Evolutionary conservation across 2,329 filamentous ascomycete genomes (phyloP).

Genomic region (Colletotrichum karsti): DNA sequence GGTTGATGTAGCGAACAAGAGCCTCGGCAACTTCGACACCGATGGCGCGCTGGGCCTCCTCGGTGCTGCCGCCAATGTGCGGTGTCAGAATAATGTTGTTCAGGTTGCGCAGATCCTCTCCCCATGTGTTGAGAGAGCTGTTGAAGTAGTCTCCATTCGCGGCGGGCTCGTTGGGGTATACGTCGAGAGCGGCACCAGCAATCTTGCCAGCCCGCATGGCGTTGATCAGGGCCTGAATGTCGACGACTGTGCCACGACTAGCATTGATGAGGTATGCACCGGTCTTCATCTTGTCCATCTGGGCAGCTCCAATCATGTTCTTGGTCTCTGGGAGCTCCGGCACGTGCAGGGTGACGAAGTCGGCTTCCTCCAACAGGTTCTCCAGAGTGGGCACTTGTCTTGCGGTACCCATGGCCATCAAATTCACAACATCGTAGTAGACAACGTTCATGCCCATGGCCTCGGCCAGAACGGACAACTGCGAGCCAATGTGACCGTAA

Average conservation of each 20-base stretch:
- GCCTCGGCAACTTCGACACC: constrained; percentile 91
- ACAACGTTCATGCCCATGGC: constrained; percentile 98
- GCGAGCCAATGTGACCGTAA: constrained; percentile 96
- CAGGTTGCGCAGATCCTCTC: constrained; percentile 81
- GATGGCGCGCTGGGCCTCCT: constrained; percentile 96
- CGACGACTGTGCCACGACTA: constrained; percentile 90
- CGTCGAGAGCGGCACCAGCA: constrained; percentile 94
- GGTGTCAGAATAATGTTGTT: constrained; percentile 96
- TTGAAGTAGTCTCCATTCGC: constrained; percentile 97
- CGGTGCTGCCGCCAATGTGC: constrained; percentile 96
- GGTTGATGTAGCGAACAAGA: constrained; percentile 93
- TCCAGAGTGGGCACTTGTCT: constrained; percentile 83
- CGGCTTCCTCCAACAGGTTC: constrained; percentile 78
- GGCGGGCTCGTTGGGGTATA: constrained; percentile 92
- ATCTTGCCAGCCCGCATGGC: constrained; percentile 87
- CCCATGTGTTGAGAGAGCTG: constrained; percentile 83
- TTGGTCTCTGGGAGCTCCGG: constrained; percentile 93
- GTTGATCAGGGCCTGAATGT: constrained; percentile 90
- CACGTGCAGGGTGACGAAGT: constrained; percentile 95
- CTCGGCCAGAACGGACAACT: constrained; percentile 94
- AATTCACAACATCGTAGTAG: constrained; percentile 93
- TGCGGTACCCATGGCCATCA: constrained; percentile 93
- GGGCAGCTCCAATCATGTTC: constrained; percentile 83
- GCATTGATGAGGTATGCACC: constrained; percentile 97
- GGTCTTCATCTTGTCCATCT: constrained; percentile 90